These are phyloP conservation scores for Podospora anserina DNA, from an alignment of 495 filamentous ascomycete genomes.

Conservation along the genomic window DNA sequence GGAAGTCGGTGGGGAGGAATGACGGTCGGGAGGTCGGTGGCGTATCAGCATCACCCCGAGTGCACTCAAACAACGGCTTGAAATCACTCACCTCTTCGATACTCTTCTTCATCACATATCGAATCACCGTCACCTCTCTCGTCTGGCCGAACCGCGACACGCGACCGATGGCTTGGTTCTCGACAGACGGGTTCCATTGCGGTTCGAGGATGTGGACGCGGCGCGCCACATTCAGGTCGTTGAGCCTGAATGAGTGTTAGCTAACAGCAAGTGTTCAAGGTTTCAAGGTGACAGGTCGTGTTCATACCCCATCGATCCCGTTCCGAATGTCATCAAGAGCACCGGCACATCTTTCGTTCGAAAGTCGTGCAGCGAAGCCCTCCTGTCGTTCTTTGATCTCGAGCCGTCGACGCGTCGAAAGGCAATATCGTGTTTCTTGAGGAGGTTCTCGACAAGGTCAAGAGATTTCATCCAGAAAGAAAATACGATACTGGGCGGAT, in stretches of 20 bases:
- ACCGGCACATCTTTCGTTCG: conserved; percentile 26
- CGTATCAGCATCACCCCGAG: too few species aligned
- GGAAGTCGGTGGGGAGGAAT: background rate
- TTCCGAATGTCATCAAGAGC: conserved; percentile 45
- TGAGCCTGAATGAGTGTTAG: conserved; percentile 29
- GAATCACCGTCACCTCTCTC: background rate
- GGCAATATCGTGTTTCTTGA: conserved; percentile 20
- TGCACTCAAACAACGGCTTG: too few species aligned
- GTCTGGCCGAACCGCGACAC: background rate
- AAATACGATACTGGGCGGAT: conserved; percentile 40
- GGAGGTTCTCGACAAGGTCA: conserved; percentile 30
- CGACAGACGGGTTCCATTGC: conserved; percentile 7
- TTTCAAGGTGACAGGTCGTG: conserved; percentile 2
- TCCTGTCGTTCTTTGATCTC: conserved; percentile 21
- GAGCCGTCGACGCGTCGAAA: conserved; percentile 37
- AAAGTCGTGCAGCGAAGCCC: conserved; percentile 32
- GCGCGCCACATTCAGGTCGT: conserved; percentile 40
- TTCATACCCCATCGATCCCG: conserved; percentile 40
- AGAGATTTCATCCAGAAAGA: conserved; percentile 48
- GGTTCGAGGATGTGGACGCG: conserved; percentile 3
- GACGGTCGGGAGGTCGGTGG: background rate
- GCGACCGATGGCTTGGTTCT: background rate
- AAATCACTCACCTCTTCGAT: background rate
- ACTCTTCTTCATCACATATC: conserved; percentile 7
- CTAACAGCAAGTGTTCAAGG: background rate